phyloP scores from a whole-genome alignment of 805 yeast genomes.

The Wickerhamomyces chaumierensis region DNA sequence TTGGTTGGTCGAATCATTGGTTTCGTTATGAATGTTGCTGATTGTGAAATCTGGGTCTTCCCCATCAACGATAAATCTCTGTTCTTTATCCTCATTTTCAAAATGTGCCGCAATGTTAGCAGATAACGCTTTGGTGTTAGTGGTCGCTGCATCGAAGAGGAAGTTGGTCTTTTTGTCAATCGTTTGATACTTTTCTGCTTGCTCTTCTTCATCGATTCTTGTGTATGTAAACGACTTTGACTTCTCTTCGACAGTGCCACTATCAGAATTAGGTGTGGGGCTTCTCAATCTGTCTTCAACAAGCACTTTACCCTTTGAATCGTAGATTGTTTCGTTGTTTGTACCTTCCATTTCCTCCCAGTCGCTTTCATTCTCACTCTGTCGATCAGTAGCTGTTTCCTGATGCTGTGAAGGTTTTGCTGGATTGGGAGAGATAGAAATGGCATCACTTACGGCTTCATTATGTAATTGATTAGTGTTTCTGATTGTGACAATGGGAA shows the following conservation, averaged over 20 bases:
- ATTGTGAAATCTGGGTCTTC: slow-evolving; percentile 15
- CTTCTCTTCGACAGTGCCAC: too few relatives aligned
- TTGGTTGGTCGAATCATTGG: slow-evolving; percentile 41
- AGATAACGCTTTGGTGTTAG: neutral
- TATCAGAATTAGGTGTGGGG: neutral
- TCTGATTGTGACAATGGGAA: too few relatives aligned
- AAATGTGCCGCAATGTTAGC: neutral
- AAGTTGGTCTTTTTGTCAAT: slow-evolving; percentile 47
- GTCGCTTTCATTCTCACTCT: slow-evolving; percentile 32
- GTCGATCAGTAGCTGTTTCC: too few relatives aligned
- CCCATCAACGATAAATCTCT: neutral
- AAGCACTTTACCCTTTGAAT: slow-evolving; percentile 62
- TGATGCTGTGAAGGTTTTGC: too few relatives aligned
- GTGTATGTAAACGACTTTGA: slow-evolving; percentile 60
- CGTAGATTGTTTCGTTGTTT: slow-evolving; percentile 66
- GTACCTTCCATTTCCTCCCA: slow-evolving; percentile 89
- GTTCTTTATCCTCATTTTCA: too few relatives aligned
- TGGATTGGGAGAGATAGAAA: too few relatives aligned
- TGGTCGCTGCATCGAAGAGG: slow-evolving; percentile 25
- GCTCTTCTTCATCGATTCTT: slow-evolving; percentile 77
- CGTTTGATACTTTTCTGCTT: slow-evolving; percentile 56
- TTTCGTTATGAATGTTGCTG: slow-evolving; percentile 21
- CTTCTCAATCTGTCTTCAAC: slow-evolving; percentile 16
- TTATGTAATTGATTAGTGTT: too few relatives aligned
- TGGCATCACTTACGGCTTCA: too few relatives aligned